Evolutionary conservation across 1,284 basidiomycete genomes (phyloP).

Genomic region (Melanopsichium pennsylvanicum): DNA sequence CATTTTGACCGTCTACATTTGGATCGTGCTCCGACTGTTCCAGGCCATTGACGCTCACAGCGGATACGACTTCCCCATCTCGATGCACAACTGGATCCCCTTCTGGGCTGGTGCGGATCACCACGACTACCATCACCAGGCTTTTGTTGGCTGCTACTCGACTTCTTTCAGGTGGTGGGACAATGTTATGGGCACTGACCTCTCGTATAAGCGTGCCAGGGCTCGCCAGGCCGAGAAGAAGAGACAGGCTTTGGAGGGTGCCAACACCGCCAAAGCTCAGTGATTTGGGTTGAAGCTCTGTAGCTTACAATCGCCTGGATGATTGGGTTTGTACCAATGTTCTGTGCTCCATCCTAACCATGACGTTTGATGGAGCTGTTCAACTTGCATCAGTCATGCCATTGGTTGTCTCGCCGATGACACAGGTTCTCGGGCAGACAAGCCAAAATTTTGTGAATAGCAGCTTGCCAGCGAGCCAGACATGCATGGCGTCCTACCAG

Average conservation of each 20-base stretch:
- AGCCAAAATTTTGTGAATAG: constrained; percentile 3
- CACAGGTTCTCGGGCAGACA: background rate
- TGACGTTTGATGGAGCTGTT: too few species aligned
- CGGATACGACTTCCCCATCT: constrained; percentile 80
- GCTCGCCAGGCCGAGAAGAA: constrained; percentile 62
- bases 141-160: constrained; percentile 61
- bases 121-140: constrained; percentile 72
- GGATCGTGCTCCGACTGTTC: constrained; percentile 93
- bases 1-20: constrained; percentile 90
- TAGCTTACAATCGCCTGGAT: background rate
- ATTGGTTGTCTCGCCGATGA: background rate
- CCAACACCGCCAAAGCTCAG: constrained; percentile 22
- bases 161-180: constrained; percentile 66
- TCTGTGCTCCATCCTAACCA: background rate
- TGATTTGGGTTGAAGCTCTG: background rate
- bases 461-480: background rate
- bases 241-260: constrained; percentile 32
- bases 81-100: constrained; percentile 89
- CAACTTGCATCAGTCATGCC: background rate
- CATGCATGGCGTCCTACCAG: too few species aligned
- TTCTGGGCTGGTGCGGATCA: constrained; percentile 99
- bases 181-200: constrained; percentile 62
- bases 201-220: constrained; percentile 58
- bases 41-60: constrained; percentile 97
- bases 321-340: background rate